These are phyloP conservation scores for Corymbia citriodora DNA, from an alignment of 441 rosid genomes.

Conservation along the genomic window DNA sequence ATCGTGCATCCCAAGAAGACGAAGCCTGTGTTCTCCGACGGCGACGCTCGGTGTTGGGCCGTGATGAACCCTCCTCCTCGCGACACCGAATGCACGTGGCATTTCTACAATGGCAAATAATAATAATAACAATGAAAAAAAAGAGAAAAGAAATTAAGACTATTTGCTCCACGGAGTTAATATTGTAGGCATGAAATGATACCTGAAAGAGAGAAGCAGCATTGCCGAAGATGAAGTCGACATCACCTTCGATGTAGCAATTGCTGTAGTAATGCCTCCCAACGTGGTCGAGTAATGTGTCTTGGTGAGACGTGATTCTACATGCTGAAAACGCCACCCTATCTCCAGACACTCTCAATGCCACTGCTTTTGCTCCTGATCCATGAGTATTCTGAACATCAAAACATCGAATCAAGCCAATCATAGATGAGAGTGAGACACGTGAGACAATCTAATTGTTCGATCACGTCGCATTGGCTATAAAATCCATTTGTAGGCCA, in stretches of 20 bases:
- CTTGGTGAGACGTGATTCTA: conserved; percentile 54
- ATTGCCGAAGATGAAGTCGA: background rate
- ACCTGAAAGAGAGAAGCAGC: background rate
- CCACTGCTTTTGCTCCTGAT: conserved; percentile 40
- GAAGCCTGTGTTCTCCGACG: conserved; percentile 47
- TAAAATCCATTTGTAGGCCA: background rate
- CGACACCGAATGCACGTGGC: conserved; percentile 49
- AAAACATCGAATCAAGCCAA: background rate
- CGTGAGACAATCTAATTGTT: background rate
- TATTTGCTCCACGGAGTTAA: background rate
- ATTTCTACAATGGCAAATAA: conserved; percentile 22
- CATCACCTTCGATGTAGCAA: conserved; percentile 58
- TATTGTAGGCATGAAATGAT: background rate
- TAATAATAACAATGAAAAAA: too few species aligned
- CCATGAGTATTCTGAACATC: conserved; percentile 45
- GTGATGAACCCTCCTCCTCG: conserved; percentile 47
- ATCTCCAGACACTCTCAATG: conserved; percentile 50
- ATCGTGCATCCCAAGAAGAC: conserved; percentile 65
- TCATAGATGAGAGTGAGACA: background rate
- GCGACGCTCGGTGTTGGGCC: conserved; percentile 50
- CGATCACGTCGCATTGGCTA: background rate
- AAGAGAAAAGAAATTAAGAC: background rate
- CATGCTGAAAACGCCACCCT: conserved; percentile 62
- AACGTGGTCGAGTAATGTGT: conserved; percentile 56
- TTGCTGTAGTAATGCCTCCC: conserved; percentile 60